phyloP scores from a whole-genome alignment of 2,329 filamentous ascomycete genomes.

The Dryadomyces quercus-mongolicae region DNA sequence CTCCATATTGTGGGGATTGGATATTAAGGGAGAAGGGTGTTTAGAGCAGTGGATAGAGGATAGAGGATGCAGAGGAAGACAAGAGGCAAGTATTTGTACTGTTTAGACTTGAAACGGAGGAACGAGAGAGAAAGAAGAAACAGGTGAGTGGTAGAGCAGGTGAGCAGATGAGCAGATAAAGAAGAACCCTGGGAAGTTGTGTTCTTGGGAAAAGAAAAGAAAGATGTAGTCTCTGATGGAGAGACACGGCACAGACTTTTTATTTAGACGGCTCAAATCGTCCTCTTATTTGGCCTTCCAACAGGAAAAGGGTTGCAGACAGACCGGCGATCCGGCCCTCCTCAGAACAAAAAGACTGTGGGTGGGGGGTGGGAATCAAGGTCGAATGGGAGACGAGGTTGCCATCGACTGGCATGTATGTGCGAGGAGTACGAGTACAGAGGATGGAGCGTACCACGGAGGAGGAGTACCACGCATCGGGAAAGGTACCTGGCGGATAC shows the following conservation, averaged over 20 bases:
- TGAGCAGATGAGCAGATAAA: background rate
- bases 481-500: background rate
- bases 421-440: background rate
- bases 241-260: background rate
- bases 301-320: background rate
- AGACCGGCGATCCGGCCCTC: background rate
- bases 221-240: background rate
- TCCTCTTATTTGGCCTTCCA: background rate
- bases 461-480: background rate
- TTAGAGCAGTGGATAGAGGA: background rate
- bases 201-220: background rate
- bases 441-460: background rate
- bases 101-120: background rate
- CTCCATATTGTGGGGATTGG: conserved; percentile 1
- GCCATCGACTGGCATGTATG: background rate
- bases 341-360: background rate
- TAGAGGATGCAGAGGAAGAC: too few species aligned
- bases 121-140: background rate
- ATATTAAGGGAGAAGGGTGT: background rate
- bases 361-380: background rate
- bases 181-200: background rate
- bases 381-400: background rate
- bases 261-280: background rate
- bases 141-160: background rate
- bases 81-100: too few species aligned